These are phyloP conservation scores for Amanita pseudoporphyria DNA, from an alignment of 768 basidiomycete species.

Conservation along the genomic window DNA sequence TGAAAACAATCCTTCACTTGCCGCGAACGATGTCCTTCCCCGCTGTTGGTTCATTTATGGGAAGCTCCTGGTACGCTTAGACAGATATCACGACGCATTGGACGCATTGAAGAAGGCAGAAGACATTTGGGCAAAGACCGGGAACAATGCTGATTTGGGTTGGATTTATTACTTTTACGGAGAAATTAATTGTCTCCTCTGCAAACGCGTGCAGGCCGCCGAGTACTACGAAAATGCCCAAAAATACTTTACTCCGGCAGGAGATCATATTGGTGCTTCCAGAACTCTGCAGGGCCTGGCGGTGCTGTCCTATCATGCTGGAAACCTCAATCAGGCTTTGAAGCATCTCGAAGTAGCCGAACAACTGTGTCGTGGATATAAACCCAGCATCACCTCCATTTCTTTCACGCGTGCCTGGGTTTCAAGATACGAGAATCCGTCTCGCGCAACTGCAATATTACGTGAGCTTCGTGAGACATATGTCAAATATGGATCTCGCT, in stretches of 20 bases:
- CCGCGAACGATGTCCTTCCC: neutral
- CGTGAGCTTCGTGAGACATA: neutral
- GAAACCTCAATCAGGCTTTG: neutral
- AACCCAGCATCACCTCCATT: neutral
- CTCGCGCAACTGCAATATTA: neutral
- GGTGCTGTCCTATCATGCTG: neutral
- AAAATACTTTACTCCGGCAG: neutral
- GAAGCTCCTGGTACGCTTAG: neutral
- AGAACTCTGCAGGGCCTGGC: neutral
- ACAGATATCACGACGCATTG: neutral
- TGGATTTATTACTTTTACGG: neutral
- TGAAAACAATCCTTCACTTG: neutral
- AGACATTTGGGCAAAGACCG: no score
- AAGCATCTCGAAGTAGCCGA: neutral
- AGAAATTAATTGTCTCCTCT: neutral
- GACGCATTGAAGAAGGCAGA: neutral
- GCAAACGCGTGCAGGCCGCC: neutral
- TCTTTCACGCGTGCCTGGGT: neutral
- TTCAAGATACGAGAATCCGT: neutral
- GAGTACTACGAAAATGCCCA: neutral
- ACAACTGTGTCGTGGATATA: neutral
- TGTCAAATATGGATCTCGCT: neutral
- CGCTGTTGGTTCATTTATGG: neutral
- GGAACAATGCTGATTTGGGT: neutral
- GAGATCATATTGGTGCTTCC: neutral